Percentiles rank a stretch among this genome's conserved stretches.
These are phyloP conservation scores for Colletotrichum chlorophyti DNA, from an alignment of 2,329 filamentous ascomycete species.

Conservation along the genomic window DNA sequence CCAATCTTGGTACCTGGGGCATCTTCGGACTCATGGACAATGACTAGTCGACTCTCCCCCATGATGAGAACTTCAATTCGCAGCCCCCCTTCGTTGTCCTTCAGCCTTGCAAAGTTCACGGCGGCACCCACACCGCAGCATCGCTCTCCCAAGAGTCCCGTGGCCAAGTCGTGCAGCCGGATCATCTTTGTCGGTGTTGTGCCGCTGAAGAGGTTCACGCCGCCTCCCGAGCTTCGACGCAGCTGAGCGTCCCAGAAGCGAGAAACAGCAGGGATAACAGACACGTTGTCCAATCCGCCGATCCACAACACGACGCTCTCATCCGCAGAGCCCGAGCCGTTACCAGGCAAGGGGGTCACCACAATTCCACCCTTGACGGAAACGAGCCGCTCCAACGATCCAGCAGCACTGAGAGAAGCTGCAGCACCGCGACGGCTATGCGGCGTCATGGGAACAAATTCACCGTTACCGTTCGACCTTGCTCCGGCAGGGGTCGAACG, in stretches of 20 bases:
- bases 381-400: constrained; percentile 57
- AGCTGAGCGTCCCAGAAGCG: constrained; percentile 68
- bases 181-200: constrained; percentile 62
- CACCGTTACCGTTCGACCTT: constrained; percentile 42
- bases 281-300: constrained; percentile 62
- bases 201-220: constrained; percentile 62
- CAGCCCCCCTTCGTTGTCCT: constrained; percentile 46
- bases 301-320: constrained; percentile 66
- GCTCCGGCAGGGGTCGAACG: constrained; percentile 37
- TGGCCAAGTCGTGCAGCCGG: constrained; percentile 58
- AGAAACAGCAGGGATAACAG: constrained; percentile 60
- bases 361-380: constrained; percentile 60
- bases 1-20: constrained; percentile 50
- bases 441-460: constrained; percentile 70
- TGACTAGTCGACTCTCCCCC: constrained; percentile 62
- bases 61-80: constrained; percentile 61
- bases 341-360: constrained; percentile 52
- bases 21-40: constrained; percentile 61
- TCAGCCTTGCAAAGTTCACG: constrained; percentile 39
- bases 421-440: constrained; percentile 63
- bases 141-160: constrained; percentile 63
- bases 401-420: constrained; percentile 47
- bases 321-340: constrained; percentile 50
- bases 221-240: constrained; percentile 55
- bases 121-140: constrained; percentile 60